Conservation (phyloP, 352 stramenopile species). For the Sclerospora graminicola region DNA sequence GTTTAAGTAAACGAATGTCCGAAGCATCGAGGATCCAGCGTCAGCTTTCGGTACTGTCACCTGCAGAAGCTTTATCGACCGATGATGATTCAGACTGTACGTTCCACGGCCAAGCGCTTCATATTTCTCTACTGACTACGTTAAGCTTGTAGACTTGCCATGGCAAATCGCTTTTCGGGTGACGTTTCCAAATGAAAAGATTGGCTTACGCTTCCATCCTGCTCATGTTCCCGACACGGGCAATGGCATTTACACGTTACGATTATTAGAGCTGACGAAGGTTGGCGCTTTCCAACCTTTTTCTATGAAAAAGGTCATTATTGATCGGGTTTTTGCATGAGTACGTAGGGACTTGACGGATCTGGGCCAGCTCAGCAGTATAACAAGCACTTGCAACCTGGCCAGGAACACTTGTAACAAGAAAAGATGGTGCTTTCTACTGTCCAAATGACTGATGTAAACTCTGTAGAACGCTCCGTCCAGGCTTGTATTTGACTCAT, state of each 20-base stretch:
- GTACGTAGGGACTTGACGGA: too few relatives aligned
- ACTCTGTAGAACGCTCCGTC: conserved; percentile 32
- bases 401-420: too few relatives aligned
- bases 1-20: too few relatives aligned
- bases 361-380: too few relatives aligned
- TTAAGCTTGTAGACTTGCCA: conserved; percentile 30
- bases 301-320: not conserved
- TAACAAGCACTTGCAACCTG: too few relatives aligned
- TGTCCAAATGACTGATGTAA: not conserved
- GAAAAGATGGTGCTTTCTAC: too few relatives aligned
- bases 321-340: too few relatives aligned
- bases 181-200: conserved; percentile 68
- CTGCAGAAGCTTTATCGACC: conserved; percentile 26
- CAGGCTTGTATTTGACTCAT: conserved; percentile 72
- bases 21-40: conserved; percentile 2
- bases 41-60: conserved; percentile 15
- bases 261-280: conserved; percentile 65
- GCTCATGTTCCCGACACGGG: conserved; percentile 75
- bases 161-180: conserved; percentile 82
- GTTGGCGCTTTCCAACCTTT: conserved; percentile 10
- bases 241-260: conserved; percentile 79
- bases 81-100: conserved; percentile 44
- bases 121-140: too few relatives aligned
- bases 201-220: conserved; percentile 65
- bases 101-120: not conserved